Evolutionary conservation across 495 filamentous ascomycete genomes (phyloP).

Genomic region (Penicillium verhagenii): DNA sequence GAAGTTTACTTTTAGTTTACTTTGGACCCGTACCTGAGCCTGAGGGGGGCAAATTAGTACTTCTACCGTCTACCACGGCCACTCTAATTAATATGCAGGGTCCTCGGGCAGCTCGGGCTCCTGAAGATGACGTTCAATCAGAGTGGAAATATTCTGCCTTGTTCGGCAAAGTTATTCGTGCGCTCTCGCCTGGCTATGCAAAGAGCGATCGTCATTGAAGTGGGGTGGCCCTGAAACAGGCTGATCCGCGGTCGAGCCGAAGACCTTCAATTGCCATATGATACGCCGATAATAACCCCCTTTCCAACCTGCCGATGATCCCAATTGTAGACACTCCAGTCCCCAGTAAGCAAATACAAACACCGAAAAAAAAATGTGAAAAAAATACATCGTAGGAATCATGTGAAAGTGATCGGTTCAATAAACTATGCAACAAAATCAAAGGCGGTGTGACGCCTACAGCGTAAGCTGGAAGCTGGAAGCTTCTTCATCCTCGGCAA

Average conservation of each 20-base stretch:
- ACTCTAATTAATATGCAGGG: no score
- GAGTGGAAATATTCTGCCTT: not conserved
- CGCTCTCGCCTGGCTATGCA: slow-evolving; percentile 6
- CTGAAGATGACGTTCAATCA: no score
- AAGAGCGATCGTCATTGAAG: slow-evolving; percentile 22
- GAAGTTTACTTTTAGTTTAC: no score
- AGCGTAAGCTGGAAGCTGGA: slow-evolving; percentile 45
- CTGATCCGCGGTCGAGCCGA: slow-evolving; percentile 19
- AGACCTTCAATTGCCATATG: slow-evolving; percentile 19
- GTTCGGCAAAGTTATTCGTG: slow-evolving; percentile 6
- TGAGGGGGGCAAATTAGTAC: no score
- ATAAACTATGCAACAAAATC: slow-evolving; percentile 3
- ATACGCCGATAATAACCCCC: slow-evolving; percentile 20
- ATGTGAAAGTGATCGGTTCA: not conserved
- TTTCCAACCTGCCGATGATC: slow-evolving; percentile 5
- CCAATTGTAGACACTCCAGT: slow-evolving; percentile 1
- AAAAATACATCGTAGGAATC: not conserved
- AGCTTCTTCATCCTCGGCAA: slow-evolving; percentile 44
- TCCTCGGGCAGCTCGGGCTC: not conserved
- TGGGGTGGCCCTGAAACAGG: slow-evolving; percentile 31
- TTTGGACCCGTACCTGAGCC: no score
- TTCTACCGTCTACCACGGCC: no score
- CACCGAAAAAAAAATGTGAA: no score
- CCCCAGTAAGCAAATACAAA: not conserved
- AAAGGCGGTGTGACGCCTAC: slow-evolving; percentile 17